Evolutionary conservation across 768 basidiomycete species (phyloP).

Genomic region (Mycena leptocephala): DNA sequence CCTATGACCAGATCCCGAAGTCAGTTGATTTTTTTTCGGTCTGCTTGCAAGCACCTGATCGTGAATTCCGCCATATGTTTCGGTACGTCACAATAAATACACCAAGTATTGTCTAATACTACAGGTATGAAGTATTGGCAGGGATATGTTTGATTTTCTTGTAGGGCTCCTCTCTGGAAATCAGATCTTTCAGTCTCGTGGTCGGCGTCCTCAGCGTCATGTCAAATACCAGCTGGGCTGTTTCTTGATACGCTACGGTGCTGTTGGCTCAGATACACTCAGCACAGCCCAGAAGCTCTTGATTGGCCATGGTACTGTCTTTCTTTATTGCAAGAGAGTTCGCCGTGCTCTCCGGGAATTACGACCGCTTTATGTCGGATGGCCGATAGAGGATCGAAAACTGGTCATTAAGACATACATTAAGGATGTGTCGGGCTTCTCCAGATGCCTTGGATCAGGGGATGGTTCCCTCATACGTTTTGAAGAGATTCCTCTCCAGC

Average conservation of each 20-base stretch:
- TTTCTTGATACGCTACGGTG: conserved; percentile 34
- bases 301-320: conserved; percentile 40
- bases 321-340: conserved; percentile 37
- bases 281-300: conserved; percentile 36
- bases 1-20: conserved; percentile 7
- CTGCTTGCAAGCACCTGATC: conserved; percentile 8
- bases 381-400: conserved; percentile 32
- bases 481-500: conserved; percentile 24
- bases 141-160: conserved; percentile 25
- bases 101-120: background rate
- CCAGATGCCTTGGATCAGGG: conserved; percentile 39
- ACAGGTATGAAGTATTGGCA: conserved; percentile 1
- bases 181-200: conserved; percentile 33
- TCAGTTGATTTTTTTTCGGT: conserved; percentile 10
- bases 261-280: conserved; percentile 25
- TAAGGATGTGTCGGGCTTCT: conserved; percentile 37
- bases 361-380: conserved; percentile 26
- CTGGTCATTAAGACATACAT: conserved; percentile 20
- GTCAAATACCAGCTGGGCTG: conserved; percentile 39
- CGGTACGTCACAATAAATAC: background rate
- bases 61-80: conserved; percentile 22
- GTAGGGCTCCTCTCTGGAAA: conserved; percentile 17
- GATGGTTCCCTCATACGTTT: conserved; percentile 41
- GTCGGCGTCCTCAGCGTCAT: conserved; percentile 37
- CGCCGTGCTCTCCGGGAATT: conserved; percentile 37